Evolutionary conservation across 2,329 filamentous ascomycete species (phyloP).

Genomic region (Fusarium papillatum): DNA sequence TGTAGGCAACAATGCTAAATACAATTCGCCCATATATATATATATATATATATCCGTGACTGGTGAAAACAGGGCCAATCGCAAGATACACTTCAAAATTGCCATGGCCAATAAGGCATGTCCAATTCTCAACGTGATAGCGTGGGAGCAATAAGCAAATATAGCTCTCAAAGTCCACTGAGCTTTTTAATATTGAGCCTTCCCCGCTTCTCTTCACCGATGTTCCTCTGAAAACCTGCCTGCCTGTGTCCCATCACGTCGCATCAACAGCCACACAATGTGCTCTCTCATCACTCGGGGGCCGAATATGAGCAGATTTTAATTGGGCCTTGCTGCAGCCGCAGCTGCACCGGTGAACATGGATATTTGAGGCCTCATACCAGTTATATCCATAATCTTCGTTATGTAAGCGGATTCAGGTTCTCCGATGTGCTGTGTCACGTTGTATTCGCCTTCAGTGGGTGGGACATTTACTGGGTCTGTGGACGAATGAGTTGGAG

Average conservation of each 20-base stretch:
- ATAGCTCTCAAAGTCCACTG: not conserved
- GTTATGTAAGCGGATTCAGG: not conserved
- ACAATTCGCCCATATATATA: not conserved
- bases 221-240: not conserved
- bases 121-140: not conserved
- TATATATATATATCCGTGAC: no score
- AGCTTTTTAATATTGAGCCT: not conserved
- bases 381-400: not conserved
- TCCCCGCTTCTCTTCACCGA: not conserved
- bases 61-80: not conserved
- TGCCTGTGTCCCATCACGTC: not conserved
- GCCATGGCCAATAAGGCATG: not conserved
- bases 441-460: not conserved
- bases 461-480: not conserved
- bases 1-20: not conserved
- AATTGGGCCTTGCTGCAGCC: not conserved
- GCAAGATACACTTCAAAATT: not conserved
- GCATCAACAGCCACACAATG: not conserved
- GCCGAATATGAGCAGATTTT: not conserved
- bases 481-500: not conserved
- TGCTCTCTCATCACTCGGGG: not conserved
- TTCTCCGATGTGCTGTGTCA: not conserved
- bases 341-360: constrained; percentile 1
- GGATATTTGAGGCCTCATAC: not conserved
- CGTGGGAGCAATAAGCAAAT: not conserved